Percentiles rank a stretch among this genome's conserved stretches.
Conservation (phyloP, 225 moss, liverwort and hornwort species). For the Physcomitrellopsis africana region DNA sequence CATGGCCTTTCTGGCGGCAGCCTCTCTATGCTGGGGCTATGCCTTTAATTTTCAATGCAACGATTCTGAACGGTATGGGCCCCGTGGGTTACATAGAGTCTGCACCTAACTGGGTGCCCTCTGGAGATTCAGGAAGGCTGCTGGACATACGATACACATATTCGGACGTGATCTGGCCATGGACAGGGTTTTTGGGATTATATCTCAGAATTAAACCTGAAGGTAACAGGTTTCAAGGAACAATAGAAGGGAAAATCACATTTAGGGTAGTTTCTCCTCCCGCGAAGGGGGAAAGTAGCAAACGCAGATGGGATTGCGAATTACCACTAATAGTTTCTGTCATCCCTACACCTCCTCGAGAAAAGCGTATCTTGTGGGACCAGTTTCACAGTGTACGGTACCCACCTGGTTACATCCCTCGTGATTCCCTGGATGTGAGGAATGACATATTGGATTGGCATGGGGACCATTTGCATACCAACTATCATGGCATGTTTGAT, state of each 20-base stretch:
- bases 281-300: slow-evolving; percentile 62
- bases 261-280: slow-evolving; percentile 88
- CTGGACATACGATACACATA: slow-evolving; percentile 78
- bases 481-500: slow-evolving; percentile 95
- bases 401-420: slow-evolving; percentile 90
- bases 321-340: slow-evolving; percentile 81
- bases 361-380: slow-evolving; percentile 90
- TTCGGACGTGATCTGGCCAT: slow-evolving; percentile 96
- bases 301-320: slow-evolving; percentile 70
- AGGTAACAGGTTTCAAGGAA: slow-evolving; percentile 75
- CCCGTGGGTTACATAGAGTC: slow-evolving; percentile 82
- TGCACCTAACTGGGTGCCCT: slow-evolving; percentile 69
- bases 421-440: slow-evolving; percentile 88
- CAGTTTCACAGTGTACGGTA: slow-evolving; percentile 94
- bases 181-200: slow-evolving; percentile 91
- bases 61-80: slow-evolving; percentile 94
- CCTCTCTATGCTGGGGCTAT: slow-evolving; percentile 88
- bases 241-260: slow-evolving; percentile 73
- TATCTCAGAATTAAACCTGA: slow-evolving; percentile 80
- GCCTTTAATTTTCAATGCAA: slow-evolving; percentile 91
- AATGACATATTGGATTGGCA: slow-evolving; percentile 97
- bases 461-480: slow-evolving; percentile 90
- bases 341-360: slow-evolving; percentile 82
- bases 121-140: slow-evolving; percentile 57
- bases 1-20: slow-evolving; percentile 96